These are phyloP conservation scores for Erigeron canadensis DNA, from an alignment of 129 eudicot species.

Conservation along the genomic window DNA sequence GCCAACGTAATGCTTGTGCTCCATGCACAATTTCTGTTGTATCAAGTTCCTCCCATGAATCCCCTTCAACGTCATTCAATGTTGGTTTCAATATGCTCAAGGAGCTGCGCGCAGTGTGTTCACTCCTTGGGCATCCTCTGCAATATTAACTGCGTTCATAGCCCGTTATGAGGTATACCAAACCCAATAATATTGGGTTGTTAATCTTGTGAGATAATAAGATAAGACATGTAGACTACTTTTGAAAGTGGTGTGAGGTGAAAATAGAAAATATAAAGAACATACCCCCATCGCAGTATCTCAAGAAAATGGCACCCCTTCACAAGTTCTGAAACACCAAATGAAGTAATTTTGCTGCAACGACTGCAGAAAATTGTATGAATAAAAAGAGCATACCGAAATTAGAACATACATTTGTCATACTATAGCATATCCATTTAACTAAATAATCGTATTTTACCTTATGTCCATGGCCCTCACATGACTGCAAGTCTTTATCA, in stretches of 20 bases:
- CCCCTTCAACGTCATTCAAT: conserved; percentile 67
- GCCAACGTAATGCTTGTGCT: conserved; percentile 84
- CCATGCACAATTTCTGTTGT: conserved; percentile 63
- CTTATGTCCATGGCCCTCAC: conserved; percentile 76
- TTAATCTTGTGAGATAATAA: conserved; percentile 6
- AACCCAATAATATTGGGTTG: conserved; percentile 43
- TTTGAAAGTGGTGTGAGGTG: neutral
- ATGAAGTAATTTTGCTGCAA: conserved; percentile 66
- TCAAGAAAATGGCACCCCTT: conserved; percentile 61
- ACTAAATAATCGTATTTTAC: conserved; percentile 29
- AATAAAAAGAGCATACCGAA: conserved; percentile 5
- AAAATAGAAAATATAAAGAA: conserved; percentile 7
- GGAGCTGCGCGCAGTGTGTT: conserved; percentile 62
- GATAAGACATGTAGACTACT: neutral
- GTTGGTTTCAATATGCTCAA: conserved; percentile 62
- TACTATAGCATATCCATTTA: neutral
- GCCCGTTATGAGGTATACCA: conserved; percentile 44
- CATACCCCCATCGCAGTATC: conserved; percentile 94
- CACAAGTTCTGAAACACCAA: conserved; percentile 71
- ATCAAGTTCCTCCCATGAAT: conserved; percentile 97
- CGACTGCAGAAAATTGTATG: conserved; percentile 46
- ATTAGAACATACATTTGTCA: neutral
- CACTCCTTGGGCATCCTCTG: conserved; percentile 93
- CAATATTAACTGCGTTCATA: conserved; percentile 67
- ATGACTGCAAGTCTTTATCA: conserved; percentile 53